phyloP scores from a whole-genome alignment of 176 grass and related monocot species.

The Eleusine indica region DNA sequence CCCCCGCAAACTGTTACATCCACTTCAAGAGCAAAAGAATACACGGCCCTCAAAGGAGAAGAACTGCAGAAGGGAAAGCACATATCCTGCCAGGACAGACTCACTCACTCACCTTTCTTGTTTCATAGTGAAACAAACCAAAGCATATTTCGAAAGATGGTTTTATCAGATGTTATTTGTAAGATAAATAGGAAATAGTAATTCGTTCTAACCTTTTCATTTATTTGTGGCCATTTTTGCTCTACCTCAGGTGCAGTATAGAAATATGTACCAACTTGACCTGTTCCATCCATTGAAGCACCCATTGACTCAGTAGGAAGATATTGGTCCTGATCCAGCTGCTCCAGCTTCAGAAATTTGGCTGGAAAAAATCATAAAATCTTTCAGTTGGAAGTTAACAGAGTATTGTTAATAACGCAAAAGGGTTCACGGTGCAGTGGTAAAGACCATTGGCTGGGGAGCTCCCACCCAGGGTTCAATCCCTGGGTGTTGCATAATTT shows the following conservation, averaged over 20 bases:
- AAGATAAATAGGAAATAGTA: not conserved
- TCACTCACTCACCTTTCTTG: not conserved
- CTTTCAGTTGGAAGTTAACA: slow-evolving; percentile 37
- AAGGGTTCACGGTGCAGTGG: too few relatives aligned
- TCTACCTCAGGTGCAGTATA: slow-evolving; percentile 97
- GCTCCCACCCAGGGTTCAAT: too few relatives aligned
- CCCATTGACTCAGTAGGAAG: slow-evolving; percentile 81
- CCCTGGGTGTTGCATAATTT: too few relatives aligned
- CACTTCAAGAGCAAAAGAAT: slow-evolving; percentile 6
- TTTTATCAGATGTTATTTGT: not conserved
- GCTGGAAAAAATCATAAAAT: slow-evolving; percentile 54
- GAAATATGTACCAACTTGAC: slow-evolving; percentile 96
- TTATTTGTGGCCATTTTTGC: slow-evolving; percentile 94
- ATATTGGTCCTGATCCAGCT: slow-evolving; percentile 87
- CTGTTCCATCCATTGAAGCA: slow-evolving; percentile 86
- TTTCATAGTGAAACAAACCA: not conserved
- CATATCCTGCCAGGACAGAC: not conserved
- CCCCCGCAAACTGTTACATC: not conserved
- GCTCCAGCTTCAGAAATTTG: slow-evolving; percentile 95
- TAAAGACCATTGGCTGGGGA: too few relatives aligned
- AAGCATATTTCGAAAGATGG: slow-evolving; percentile 4
- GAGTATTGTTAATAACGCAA: not conserved
- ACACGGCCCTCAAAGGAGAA: not conserved
- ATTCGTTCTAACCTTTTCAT: slow-evolving; percentile 76
- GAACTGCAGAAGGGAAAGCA: not conserved